phyloP scores from a whole-genome alignment of 169 alveolate genomes.

The Haemoproteus tartakovskyi region DNA sequence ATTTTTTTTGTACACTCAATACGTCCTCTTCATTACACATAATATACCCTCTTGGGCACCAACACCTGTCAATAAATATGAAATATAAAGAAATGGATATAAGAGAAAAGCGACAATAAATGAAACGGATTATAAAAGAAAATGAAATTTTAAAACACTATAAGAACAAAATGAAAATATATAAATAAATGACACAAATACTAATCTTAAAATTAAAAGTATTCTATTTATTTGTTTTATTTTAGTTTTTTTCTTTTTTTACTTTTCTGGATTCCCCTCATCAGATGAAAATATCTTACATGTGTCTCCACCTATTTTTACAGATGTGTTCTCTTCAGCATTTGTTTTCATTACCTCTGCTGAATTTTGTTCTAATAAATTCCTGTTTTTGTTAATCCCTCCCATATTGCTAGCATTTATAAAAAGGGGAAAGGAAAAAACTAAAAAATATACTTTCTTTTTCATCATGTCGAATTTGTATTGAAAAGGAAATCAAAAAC shows the following conservation, averaged over 20 bases:
- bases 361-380: too few relatives aligned
- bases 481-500: too few relatives aligned
- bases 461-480: too few relatives aligned
- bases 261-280: constrained; percentile 47
- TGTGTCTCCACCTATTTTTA: constrained; percentile 52
- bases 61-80: constrained; percentile 15
- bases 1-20: constrained; percentile 21
- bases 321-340: too few relatives aligned
- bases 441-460: too few relatives aligned
- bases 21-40: constrained; percentile 64
- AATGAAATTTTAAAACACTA: too few relatives aligned
- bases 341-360: too few relatives aligned
- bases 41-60: constrained; percentile 65
- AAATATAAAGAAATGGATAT: not conserved
- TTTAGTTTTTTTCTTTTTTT: not conserved
- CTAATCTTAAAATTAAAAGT: not conserved
- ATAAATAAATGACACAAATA: not conserved
- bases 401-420: too few relatives aligned
- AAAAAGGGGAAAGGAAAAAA: too few relatives aligned
- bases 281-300: constrained; percentile 40
- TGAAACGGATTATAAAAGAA: not conserved
- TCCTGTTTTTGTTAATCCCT: too few relatives aligned
- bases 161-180: too few relatives aligned
- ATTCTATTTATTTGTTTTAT: not conserved
- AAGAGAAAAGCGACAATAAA: not conserved